Conservation (phyloP, 768 basidiomycete species). For the Asterophora lycoperdoides region DNA sequence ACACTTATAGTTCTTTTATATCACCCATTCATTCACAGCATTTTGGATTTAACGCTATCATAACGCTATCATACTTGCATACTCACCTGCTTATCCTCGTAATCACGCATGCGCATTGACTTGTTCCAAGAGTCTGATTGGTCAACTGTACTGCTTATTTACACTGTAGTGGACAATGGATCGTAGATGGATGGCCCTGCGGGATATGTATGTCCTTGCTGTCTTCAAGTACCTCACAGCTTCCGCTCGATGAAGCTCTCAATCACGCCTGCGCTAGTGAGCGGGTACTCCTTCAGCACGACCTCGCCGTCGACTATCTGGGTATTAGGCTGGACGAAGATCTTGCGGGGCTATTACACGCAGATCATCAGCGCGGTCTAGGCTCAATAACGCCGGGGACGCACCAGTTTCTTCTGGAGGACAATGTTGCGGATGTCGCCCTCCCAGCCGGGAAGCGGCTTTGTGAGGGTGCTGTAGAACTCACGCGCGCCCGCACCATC, state of each 20-base stretch:
- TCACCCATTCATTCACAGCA: conserved; percentile 7
- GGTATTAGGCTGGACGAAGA: conserved; percentile 84
- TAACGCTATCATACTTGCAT: conserved; percentile 4
- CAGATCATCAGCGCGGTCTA: background rate
- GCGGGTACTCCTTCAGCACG: conserved; percentile 72
- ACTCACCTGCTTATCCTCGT: conserved; percentile 3
- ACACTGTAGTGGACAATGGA: background rate
- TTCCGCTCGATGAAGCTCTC: conserved; percentile 77
- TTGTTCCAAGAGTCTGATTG: too few species aligned
- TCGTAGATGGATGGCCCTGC: conserved; percentile 1
- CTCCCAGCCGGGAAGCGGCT: conserved; percentile 67
- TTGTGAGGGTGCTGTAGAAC: conserved; percentile 79
- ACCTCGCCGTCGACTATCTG: conserved; percentile 63
- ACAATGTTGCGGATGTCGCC: conserved; percentile 75
- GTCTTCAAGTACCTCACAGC: conserved; percentile 28
- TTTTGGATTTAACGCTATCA: conserved; percentile 8
- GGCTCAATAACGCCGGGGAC: conserved; percentile 18
- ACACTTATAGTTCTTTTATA: conserved; percentile 12
- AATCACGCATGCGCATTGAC: conserved; percentile 10
- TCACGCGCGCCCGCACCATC: conserved; percentile 75
- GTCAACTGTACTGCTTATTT: too few species aligned
- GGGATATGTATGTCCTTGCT: background rate
- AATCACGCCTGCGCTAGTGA: conserved; percentile 69
- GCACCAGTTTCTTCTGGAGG: conserved; percentile 70
- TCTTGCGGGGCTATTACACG: conserved; percentile 68